Conservation (phyloP, 305 asterid genomes). For the Fraxinus ornus region DNA sequence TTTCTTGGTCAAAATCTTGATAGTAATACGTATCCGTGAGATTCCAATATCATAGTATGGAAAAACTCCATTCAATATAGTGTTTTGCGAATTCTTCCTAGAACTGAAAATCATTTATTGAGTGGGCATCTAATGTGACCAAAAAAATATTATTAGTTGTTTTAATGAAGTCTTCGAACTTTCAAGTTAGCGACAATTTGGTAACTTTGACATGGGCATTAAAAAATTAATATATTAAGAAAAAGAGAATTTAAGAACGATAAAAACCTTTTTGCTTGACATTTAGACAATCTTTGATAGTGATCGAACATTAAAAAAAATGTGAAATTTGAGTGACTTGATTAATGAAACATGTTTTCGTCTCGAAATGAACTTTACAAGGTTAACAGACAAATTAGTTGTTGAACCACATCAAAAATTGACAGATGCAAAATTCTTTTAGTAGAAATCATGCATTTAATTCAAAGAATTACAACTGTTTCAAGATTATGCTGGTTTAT, state of each 20-base stretch:
- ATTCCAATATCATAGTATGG: no score
- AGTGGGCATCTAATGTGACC: no score
- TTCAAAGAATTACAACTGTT: not conserved
- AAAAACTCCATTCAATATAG: no score
- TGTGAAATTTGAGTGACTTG: not conserved
- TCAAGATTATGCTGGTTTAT: not conserved
- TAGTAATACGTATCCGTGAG: no score
- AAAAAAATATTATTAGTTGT: no score
- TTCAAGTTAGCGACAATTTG: not conserved
- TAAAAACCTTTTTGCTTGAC: not conserved
- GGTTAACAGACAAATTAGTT: not conserved
- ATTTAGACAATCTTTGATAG: not conserved
- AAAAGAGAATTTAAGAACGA: not conserved
- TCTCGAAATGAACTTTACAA: not conserved
- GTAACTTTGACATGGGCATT: not conserved
- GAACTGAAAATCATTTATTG: no score
- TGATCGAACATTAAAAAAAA: not conserved
- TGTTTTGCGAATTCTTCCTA: no score
- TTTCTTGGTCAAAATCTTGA: no score
- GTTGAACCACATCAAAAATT: not conserved
- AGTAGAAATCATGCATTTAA: not conserved
- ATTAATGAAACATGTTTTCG: not conserved
- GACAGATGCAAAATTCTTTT: not conserved
- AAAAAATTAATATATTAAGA: not conserved
- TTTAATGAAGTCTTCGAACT: not conserved